Conservation (phyloP, 108 stramenopile species). For the Aureococcus anophagefferens region DNA sequence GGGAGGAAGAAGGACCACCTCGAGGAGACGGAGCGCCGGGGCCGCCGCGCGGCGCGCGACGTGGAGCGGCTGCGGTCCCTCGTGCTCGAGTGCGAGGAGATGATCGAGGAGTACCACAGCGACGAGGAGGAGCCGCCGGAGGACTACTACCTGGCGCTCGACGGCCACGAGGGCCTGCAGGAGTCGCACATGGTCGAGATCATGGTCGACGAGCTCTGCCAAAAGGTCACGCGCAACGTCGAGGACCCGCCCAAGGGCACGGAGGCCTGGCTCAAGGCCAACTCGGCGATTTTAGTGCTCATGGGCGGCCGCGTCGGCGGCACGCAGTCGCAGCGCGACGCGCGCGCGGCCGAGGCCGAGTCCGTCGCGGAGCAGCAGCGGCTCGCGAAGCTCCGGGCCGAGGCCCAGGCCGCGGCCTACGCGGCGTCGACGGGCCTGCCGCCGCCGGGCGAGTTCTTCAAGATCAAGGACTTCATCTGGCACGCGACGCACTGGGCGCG, state of each 20-base stretch:
- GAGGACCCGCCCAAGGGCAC: background rate
- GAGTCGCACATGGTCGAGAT: background rate
- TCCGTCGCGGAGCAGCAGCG: background rate
- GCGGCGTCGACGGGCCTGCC: background rate
- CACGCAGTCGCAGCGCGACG: background rate
- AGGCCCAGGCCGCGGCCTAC: background rate
- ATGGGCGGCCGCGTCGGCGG: background rate
- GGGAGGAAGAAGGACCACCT: background rate
- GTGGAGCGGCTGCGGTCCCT: slow-evolving; percentile 9
- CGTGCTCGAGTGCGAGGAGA: slow-evolving; percentile 9
- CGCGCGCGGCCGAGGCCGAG: background rate
- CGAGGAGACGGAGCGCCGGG: slow-evolving; percentile 3
- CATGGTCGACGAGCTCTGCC: background rate
- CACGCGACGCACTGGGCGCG: background rate
- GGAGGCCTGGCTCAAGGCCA: background rate
- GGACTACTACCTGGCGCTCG: slow-evolving; percentile 5
- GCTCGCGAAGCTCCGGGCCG: background rate
- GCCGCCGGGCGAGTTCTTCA: background rate
- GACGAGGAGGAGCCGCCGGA: slow-evolving; percentile 14
- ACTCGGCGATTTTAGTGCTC: background rate
- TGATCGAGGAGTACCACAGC: slow-evolving; percentile 13
- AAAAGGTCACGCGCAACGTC: background rate
- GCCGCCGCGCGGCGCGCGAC: background rate
- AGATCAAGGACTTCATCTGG: background rate
- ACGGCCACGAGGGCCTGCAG: slow-evolving; percentile 4